phyloP scores from a whole-genome alignment of 768 basidiomycete genomes.

The Scleroderma citrinum region DNA sequence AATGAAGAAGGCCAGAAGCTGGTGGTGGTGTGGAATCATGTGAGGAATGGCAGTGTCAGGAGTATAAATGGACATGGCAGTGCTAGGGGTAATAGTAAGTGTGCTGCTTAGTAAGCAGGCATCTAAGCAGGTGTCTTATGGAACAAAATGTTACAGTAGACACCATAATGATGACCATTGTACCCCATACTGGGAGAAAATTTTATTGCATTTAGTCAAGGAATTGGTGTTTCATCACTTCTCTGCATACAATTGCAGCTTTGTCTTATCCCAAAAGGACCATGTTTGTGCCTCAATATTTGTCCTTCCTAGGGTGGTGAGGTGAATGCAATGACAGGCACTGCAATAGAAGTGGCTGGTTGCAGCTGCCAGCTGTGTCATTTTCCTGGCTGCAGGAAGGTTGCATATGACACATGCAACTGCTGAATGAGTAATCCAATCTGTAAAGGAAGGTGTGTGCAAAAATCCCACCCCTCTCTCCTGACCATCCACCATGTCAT shows the following conservation, averaged over 20 bases:
- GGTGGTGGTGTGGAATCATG: no score
- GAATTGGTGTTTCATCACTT: not conserved
- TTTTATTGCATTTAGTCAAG: not conserved
- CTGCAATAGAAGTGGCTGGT: conserved; percentile 25
- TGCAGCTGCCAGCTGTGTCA: conserved; percentile 12
- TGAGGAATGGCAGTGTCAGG: no score
- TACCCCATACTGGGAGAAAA: conserved; percentile 2
- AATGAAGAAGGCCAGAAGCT: no score
- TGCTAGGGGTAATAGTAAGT: no score
- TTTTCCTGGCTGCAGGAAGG: conserved; percentile 28
- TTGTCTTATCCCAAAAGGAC: not conserved
- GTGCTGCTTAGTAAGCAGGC: no score
- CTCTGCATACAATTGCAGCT: not conserved
- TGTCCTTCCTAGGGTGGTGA: not conserved
- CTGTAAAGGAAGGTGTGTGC: conserved; percentile 6
- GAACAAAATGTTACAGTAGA: no score
- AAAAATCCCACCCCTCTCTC: conserved; percentile 23
- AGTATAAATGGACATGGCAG: no score
- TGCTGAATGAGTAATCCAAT: conserved; percentile 15
- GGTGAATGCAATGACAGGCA: conserved; percentile 24
- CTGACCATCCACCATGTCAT: conserved; percentile 28
- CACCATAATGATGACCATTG: conserved; percentile 14
- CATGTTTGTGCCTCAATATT: conserved; percentile 7
- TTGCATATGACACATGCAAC: conserved; percentile 30
- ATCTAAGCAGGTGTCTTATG: no score